phyloP scores from a whole-genome alignment of 306 rosid species.

The Prinsepia uniflora region DNA sequence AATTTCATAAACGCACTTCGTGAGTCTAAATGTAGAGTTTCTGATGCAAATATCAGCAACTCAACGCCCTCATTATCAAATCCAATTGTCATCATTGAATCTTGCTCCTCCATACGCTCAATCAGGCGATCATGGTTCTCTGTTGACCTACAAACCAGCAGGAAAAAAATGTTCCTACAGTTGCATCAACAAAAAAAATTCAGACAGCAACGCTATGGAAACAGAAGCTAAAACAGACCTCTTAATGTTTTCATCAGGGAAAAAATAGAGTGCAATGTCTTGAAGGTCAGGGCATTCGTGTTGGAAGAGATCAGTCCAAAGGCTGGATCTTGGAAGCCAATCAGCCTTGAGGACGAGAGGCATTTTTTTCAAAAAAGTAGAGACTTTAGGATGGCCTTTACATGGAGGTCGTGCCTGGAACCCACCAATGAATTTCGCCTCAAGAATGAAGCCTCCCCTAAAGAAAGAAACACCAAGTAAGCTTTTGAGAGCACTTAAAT shows the following conservation, averaged over 20 bases:
- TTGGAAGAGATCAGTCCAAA: conserved; percentile 44
- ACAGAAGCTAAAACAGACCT: conserved; percentile 44
- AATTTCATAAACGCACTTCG: conserved; percentile 39
- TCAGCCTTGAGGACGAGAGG: conserved; percentile 50
- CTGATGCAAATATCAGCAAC: conserved; percentile 58
- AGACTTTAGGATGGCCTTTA: conserved; percentile 41
- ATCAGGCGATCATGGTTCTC: conserved; percentile 28
- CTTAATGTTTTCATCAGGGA: conserved; percentile 37
- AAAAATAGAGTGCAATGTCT: conserved; percentile 69
- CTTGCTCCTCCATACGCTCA: conserved; percentile 46
- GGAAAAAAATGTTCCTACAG: conserved; percentile 17
- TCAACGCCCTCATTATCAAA: conserved; percentile 40
- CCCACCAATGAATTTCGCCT: conserved; percentile 33
- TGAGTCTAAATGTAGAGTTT: conserved; percentile 40
- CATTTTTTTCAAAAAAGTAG: conserved; percentile 35
- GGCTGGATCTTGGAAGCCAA: conserved; percentile 32
- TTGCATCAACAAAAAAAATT: conserved; percentile 6
- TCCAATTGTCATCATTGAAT: conserved; percentile 44
- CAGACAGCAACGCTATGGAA: not conserved
- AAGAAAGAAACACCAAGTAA: conserved; percentile 22
- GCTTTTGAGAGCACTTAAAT: not conserved
- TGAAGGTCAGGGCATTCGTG: conserved; percentile 42
- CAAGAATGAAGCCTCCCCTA: conserved; percentile 61
- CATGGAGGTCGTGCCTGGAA: conserved; percentile 67
- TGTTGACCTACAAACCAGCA: conserved; percentile 41